Evolutionary conservation across 306 rosid species (phyloP), one percentile per base, ranked within the genome.

Genomic region (Prunus armeniaca): DNA sequence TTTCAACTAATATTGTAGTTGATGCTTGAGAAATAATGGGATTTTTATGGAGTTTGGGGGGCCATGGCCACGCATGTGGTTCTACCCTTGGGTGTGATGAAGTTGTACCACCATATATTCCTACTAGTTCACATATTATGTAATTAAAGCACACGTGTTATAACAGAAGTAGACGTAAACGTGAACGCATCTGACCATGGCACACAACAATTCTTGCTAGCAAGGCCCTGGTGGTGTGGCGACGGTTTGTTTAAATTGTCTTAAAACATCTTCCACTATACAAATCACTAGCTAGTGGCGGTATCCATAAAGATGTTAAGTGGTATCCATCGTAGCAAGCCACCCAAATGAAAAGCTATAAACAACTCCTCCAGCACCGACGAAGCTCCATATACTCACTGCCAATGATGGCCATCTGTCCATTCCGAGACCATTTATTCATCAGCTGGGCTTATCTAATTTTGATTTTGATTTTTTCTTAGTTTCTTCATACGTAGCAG

Each of bases 321-420:
- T 91, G 98, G 71, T 28, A n/a, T 91, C 91, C 93, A 69, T 81
- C 86, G 86, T 90, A 88, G 10, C 54, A 71, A 84, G 69, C 82
- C 94, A 90, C 96, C 87, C 70, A 69, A 58, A 15, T 38, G 14
- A 55, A 52, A 73, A 32, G 45, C 49, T 45, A 4, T n/a, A n/a
- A 15, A 41, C 60, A 64, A 25, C 68, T 70, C 75, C 22, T 60
- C 41, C 15, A 70, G 63, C 72, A 80, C 49, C 66, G 56, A 71
- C 64, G 25, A 46, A 9, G 38, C 24, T 22, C 17, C 20, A 3
- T 6, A 54, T 3, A 20, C 74, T 72, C 67, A 9, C 55, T 46
- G 72, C 38, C 72, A 68, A 49, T 13, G 41, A 25, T 17, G 43
- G 58, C 78, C 77, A 71, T 64, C n/a, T 81, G 79, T 74, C 34